These are phyloP conservation scores for Danielia reshetovae DNA, from an alignment of 805 yeast species.

Conservation along the genomic window DNA sequence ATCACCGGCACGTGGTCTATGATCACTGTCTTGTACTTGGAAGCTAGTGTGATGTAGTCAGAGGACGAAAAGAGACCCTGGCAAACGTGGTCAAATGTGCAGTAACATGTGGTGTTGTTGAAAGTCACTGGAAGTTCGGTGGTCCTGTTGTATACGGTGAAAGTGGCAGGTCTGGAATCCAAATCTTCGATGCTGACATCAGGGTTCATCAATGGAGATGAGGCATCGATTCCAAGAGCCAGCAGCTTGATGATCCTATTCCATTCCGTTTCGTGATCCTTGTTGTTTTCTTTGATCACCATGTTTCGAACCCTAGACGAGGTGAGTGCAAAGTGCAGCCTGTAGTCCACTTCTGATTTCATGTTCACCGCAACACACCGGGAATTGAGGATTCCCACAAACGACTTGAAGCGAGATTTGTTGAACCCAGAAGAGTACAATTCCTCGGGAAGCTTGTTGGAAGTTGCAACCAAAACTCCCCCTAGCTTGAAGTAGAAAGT, in stretches of 20 bases:
- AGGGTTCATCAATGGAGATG: constrained; percentile 1
- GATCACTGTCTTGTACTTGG: constrained; percentile 53
- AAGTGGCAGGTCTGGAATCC: constrained; percentile 20
- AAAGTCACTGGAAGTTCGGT: constrained; percentile 44
- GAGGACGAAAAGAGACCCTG: constrained; percentile 57
- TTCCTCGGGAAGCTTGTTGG: constrained; percentile 69
- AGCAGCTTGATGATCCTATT: constrained; percentile 20
- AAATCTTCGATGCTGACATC: constrained; percentile 9
- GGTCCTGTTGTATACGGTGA: constrained; percentile 55
- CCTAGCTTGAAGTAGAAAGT: constrained; percentile 69
- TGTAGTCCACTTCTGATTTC: constrained; percentile 55
- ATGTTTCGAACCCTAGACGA: constrained; percentile 24
- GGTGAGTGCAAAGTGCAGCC: constrained; percentile 28
- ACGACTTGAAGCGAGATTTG: constrained; percentile 52
- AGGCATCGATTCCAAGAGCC: constrained; percentile 10
- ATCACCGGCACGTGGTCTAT: constrained; percentile 60
- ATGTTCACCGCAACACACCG: constrained; percentile 62
- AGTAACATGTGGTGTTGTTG: constrained; percentile 39
- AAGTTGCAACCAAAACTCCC: constrained; percentile 71
- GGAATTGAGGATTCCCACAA: constrained; percentile 51
- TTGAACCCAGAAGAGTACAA: constrained; percentile 64
- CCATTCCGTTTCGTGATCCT: constrained; percentile 33
- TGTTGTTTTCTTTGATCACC: constrained; percentile 26
- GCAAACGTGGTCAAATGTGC: constrained; percentile 54
- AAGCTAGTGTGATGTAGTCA: constrained; percentile 66